Evolutionary conservation across 257 asterid species (phyloP), one percentile per base, ranked within the genome.

Genomic region (Paraleonurus japonicus): DNA sequence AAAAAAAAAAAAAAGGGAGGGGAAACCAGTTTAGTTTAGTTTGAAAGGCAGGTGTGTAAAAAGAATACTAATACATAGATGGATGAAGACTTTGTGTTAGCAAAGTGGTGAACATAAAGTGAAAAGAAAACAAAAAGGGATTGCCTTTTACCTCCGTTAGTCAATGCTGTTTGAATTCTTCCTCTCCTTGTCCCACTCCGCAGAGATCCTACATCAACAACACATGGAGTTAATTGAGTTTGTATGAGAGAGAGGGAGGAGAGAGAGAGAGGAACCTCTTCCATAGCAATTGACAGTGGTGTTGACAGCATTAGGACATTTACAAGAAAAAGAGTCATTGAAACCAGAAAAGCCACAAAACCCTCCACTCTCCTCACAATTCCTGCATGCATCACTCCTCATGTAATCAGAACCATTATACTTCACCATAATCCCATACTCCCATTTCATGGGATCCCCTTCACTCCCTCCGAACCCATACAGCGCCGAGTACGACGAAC

Each of bases 401-500:
- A n/a, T n/a, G 15, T 55, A 43, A 57, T 81, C 81, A 2, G 87
- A 75, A 53, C 75, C 61, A 61, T 84, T 82, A 50, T 57, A 85
- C 73, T 73, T 66, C 88, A 89, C 65, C 22, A 83, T 70, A 15
- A 89, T 78, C 76, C 91, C 93, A 69, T 82, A 89, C 33, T 89
- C 81, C 96, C 96, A 89, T 74, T 84, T 89, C 93, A 81, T 79
- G 1, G 96, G 96, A 62, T 89, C 78, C 7, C 91, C 96, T 69
- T 89, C 89, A 43, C 79, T 82, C 59, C 93, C 96, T 0, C 96
- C 96, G 20, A 89, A 89, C 0, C 96, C 96, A 70, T 81, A 82
- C 3, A 89, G 60, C 12, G 88, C 78, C 1, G 96, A 75, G 65
- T 87, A 89, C 48, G 96, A 85, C 27, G 91, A 85, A 41, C 96